Percentiles rank a stretch among this genome's conserved stretches.
These are phyloP conservation scores for Falciphora oryzae DNA, from an alignment of 2,329 filamentous ascomycete genomes.

Conservation along the genomic window DNA sequence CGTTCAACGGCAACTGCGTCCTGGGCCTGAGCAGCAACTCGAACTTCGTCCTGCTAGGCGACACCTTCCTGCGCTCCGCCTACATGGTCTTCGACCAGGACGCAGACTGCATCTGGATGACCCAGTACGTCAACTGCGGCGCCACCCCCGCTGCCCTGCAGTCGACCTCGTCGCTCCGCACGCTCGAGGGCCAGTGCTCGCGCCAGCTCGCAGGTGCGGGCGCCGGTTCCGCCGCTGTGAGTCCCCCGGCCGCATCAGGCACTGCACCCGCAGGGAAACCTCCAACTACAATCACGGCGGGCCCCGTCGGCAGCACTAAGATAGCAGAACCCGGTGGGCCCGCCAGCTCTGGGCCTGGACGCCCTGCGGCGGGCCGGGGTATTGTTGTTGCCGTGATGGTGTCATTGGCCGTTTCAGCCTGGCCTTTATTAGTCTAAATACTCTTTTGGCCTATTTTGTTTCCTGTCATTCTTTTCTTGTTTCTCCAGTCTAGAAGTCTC, in stretches of 20 bases:
- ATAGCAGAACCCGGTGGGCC: background rate
- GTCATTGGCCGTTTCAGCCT: background rate
- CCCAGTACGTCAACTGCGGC: conserved; percentile 46
- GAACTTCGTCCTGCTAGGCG: conserved; percentile 48
- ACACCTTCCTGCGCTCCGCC: conserved; percentile 51
- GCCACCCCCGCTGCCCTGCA: conserved; percentile 33
- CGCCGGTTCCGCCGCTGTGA: background rate
- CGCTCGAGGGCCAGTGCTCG: conserved; percentile 15
- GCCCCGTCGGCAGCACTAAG: background rate
- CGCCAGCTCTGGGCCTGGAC: background rate
- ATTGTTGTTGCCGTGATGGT: background rate
- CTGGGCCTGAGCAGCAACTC: conserved; percentile 43
- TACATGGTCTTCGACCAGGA: conserved; percentile 51
- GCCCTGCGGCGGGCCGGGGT: background rate
- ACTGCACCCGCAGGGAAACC: too few species aligned
- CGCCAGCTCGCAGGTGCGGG: background rate
- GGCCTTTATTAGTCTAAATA: conserved; percentile 1
- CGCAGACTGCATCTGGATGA: conserved; percentile 40
- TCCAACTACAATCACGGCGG: background rate
- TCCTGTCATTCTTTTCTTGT: background rate
- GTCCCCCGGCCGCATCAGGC: background rate
- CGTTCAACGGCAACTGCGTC: conserved; percentile 34
- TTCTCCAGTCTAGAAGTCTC: too few species aligned
- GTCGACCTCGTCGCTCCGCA: conserved; percentile 11
- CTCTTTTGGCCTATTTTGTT: background rate